Evolutionary conservation across 2,329 filamentous ascomycete species (phyloP).

Genomic region (Aspergillus luchuensis): DNA sequence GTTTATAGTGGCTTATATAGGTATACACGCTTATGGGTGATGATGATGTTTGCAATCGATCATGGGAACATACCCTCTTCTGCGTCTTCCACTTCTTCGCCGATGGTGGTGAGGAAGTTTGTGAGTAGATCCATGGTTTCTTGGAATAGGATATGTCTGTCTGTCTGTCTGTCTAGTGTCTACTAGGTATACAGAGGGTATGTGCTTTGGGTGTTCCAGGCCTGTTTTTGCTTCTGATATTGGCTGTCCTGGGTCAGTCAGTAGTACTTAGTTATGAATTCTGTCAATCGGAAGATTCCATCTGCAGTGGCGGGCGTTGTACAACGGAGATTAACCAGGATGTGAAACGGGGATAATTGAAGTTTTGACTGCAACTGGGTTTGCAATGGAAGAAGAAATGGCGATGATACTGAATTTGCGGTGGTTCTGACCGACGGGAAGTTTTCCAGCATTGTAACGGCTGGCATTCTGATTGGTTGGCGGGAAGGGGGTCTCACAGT

Average conservation of each 20-base stretch:
- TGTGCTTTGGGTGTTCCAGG: no score
- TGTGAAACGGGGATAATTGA: not conserved
- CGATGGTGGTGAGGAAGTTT: conserved; percentile 46
- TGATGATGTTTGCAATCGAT: not conserved
- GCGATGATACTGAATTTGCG: not conserved
- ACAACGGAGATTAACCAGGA: not conserved
- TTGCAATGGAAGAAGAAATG: not conserved
- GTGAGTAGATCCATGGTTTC: conserved; percentile 24
- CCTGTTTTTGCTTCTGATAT: not conserved
- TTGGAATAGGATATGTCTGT: not conserved
- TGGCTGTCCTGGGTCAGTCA: not conserved
- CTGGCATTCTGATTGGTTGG: not conserved
- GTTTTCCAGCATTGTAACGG: conserved; percentile 1
- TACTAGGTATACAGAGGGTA: not conserved
- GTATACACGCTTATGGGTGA: not conserved
- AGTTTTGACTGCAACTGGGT: not conserved
- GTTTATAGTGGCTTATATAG: not conserved
- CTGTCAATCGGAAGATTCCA: conserved; percentile 6
- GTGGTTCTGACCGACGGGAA: not conserved
- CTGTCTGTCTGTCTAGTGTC: not conserved
- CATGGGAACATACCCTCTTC: conserved; percentile 58
- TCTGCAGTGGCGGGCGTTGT: not conserved
- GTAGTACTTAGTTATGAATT: not conserved
- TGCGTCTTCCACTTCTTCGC: conserved; percentile 56
- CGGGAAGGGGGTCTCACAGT: not conserved